A percentile compares a stretch with the other conserved stretches of the same genome.
Conservation (phyloP, 148 eudicot species). For the Vaccinium darrowii region DNA sequence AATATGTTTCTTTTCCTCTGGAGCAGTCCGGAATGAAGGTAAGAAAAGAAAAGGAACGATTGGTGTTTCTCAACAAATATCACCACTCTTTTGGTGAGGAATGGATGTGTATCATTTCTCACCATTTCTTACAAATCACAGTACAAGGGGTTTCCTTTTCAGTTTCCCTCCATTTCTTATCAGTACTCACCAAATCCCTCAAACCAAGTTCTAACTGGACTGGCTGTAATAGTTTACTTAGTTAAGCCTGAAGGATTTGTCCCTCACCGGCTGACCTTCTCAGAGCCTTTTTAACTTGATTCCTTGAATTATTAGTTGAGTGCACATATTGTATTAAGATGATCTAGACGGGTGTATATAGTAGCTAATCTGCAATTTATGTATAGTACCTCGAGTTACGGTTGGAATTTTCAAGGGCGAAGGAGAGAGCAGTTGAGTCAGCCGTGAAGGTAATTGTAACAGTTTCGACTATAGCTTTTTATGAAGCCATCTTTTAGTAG, state of each 20-base stretch:
- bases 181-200: background rate
- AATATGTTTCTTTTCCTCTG: no score
- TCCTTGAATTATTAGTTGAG: background rate
- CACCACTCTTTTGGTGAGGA: background rate
- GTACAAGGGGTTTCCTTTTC: background rate
- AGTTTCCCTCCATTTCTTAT: background rate
- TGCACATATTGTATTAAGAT: background rate
- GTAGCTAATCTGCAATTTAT: background rate
- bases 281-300: background rate
- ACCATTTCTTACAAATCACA: background rate
- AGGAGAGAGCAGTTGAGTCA: background rate
- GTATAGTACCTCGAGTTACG: slow-evolving; percentile 1
- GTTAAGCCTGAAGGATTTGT: background rate
- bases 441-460: background rate
- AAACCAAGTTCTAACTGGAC: background rate
- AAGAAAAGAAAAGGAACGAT: no score
- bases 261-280: background rate
- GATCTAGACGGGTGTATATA: background rate
- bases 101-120: background rate
- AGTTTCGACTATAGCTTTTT: background rate
- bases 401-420: background rate
- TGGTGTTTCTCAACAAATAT: no score
- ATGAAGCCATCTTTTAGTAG: background rate
- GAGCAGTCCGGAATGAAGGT: no score
- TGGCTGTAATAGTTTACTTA: background rate